Base-by-base conservation (phyloP, 2,329 filamentous ascomycete species). In the Kalmusia sp. region DNA sequence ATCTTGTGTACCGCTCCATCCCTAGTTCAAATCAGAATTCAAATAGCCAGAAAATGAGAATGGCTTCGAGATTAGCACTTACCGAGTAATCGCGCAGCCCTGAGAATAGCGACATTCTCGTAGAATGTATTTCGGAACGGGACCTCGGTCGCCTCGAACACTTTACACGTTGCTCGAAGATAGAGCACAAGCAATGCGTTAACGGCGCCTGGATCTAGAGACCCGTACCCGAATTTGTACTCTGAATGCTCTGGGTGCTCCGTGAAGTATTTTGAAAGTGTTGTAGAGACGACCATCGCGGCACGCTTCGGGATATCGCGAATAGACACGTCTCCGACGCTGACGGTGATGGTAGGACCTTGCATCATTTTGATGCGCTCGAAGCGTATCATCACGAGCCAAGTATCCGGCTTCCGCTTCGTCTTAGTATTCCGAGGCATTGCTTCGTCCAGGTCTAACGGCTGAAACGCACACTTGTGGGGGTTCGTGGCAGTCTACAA, bases 1-100 rank as follows among this genome's bases (percentile, higher is more conserved):
- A 39, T 14, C 34, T 35, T 9, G 53, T 53, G 28, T 64, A 64
- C 3, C 22, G 40, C 27, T 61, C 49, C 61, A 64, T 62, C n/a
- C n/a, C n/a, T n/a, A n/a, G n/a, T n/a, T n/a, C n/a, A n/a, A n/a
- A n/a, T n/a, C n/a, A n/a, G n/a, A n/a, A n/a, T n/a, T n/a, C n/a
- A n/a, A n/a, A n/a, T n/a, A n/a, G n/a, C n/a, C n/a, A n/a, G n/a
- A n/a, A n/a, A n/a, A n/a, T n/a, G n/a, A n/a, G n/a, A n/a, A n/a
- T n/a, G n/a, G n/a, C n/a, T n/a, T n/a, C n/a, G n/a, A n/a, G n/a
- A n/a, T n/a, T n/a, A n/a, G n/a, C n/a, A n/a, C n/a, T n/a, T n/a
- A 1, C 57, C 57, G 1, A 64, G 25, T 7, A 57, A 27, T n/a
- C 50, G 59, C 12, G 55, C 40, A 6, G 59, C 54, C 7, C 54